phyloP scores from a whole-genome alignment of 2,329 filamentous ascomycete species.

The Botrytis hyacinthi region DNA sequence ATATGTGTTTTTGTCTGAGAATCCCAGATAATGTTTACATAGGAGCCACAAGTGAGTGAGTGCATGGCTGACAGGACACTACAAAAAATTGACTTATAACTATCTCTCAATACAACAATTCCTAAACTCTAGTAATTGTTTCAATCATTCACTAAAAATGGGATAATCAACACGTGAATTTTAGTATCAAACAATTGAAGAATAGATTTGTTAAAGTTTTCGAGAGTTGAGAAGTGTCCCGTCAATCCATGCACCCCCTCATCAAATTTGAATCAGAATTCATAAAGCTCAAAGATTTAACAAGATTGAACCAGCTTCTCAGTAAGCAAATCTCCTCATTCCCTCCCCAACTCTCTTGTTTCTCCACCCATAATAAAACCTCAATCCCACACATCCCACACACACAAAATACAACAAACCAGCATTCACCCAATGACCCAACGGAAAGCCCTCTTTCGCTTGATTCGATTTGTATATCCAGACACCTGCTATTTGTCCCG shows the following conservation, averaged over 20 bases:
- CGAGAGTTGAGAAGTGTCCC: too few species aligned
- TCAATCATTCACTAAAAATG: too few species aligned
- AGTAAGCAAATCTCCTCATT: constrained; percentile 11
- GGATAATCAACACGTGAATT: too few species aligned
- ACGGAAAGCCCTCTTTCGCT: constrained; percentile 60
- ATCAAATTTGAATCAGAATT: background rate
- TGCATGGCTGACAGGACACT: background rate
- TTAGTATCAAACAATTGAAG: background rate
- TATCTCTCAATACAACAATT: background rate
- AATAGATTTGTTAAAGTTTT: background rate
- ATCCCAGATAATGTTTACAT: accelerated
- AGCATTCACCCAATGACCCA: constrained; percentile 67
- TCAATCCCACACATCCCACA: constrained; percentile 52
- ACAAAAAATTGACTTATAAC: background rate
- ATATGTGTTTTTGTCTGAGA: background rate
- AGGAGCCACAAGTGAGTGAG: background rate
- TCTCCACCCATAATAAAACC: constrained; percentile 54
- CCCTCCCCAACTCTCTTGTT: constrained; percentile 37
- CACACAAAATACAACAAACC: constrained; percentile 58
- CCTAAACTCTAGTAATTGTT: accelerated
- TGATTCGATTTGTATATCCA: constrained; percentile 71
- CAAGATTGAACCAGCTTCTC: background rate
- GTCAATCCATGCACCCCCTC: background rate
- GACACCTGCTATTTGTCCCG: constrained; percentile 69
- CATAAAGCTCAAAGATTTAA: background rate